Base-by-base conservation (phyloP, 116 monocot genomes). In the Phalaenopsis hybrid region DNA sequence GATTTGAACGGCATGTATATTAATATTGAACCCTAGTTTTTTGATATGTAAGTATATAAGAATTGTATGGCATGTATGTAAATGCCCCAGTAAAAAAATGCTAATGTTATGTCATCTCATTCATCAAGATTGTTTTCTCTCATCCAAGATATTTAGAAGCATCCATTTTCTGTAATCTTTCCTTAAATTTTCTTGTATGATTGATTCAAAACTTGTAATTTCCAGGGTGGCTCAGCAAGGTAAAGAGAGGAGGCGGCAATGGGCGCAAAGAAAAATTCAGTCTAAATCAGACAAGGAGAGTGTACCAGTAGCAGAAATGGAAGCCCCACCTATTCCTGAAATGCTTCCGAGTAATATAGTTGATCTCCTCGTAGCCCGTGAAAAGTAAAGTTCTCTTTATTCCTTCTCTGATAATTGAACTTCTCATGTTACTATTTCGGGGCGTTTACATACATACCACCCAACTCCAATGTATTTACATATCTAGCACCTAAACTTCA, bases 281-380 rank as follows among this genome's bases (percentile, higher is more conserved):
- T 23, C 51, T 67, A 90, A 88, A 84, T 72, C 84, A 65, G 79
- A 75, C 6, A 81, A 88, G 44, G 69, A 83, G 57, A 80, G 28
- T 13, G 44, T n/a, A 16, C 79, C 77, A 2, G 86, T 89, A 82
- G 81, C 79, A 16, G 33, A 82, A 69, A 52, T 86, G 69, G 87
- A 92, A 9, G 48, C 57, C 17, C 74, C 44, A 45, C 74, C 80
- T 46, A 81, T 89, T 72, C 81, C 81, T 25, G 91, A 89, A 81
- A 92, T 92, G 94, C 92, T 97, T 85, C 96, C 96, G n/a, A 91
- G 80, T 59, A 83, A 89, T 74, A 84, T 97, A 28, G 83, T 97
- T 49, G 79, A 88, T 44, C 44, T 87, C 70, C 91, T 97, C 81
- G 91, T 88, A 67, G 84, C 89, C 4, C 90, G 91, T 80, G 96